Evolutionary conservation across 371 early-diverging fungal genomes (phyloP).

Genomic region (Rhizopus delemar): DNA sequence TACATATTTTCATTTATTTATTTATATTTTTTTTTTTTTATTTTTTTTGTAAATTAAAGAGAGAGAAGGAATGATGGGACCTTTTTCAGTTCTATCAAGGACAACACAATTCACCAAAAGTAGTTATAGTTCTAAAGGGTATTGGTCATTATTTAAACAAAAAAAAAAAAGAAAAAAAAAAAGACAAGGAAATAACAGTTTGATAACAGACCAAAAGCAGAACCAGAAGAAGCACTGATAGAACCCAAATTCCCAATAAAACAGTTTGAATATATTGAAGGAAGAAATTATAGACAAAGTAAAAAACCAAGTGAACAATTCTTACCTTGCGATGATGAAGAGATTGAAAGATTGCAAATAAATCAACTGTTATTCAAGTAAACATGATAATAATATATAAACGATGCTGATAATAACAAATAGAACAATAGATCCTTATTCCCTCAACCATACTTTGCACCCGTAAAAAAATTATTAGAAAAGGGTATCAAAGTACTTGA

Average conservation of each 20-base stretch:
- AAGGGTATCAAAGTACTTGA: conserved; percentile 33
- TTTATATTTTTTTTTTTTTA: not conserved
- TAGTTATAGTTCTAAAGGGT: conserved; percentile 4
- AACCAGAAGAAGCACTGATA: not conserved
- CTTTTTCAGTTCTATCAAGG: conserved; percentile 9
- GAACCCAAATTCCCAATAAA: conserved; percentile 40
- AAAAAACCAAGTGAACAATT: conserved; percentile 25
- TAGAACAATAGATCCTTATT: conserved; percentile 18
- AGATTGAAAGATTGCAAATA: conserved; percentile 44
- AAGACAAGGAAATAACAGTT: no score
- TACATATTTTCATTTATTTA: not conserved
- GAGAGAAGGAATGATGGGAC: not conserved
- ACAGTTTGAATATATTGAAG: conserved; percentile 36
- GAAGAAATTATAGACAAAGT: conserved; percentile 31
- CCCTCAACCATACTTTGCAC: conserved; percentile 18
- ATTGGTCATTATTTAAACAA: not conserved
- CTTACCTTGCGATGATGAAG: conserved; percentile 51
- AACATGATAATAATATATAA: conserved; percentile 1
- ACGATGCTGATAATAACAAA: not conserved
- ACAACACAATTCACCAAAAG: conserved; percentile 17
- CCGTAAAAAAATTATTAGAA: conserved; percentile 24
- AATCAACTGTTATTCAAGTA: conserved; percentile 39
- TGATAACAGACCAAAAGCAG: conserved; percentile 2
- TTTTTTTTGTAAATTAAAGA: not conserved
- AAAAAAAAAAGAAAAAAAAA: not conserved